phyloP scores from a whole-genome alignment of 768 basidiomycete genomes.

The Kwoniella europaea region DNA sequence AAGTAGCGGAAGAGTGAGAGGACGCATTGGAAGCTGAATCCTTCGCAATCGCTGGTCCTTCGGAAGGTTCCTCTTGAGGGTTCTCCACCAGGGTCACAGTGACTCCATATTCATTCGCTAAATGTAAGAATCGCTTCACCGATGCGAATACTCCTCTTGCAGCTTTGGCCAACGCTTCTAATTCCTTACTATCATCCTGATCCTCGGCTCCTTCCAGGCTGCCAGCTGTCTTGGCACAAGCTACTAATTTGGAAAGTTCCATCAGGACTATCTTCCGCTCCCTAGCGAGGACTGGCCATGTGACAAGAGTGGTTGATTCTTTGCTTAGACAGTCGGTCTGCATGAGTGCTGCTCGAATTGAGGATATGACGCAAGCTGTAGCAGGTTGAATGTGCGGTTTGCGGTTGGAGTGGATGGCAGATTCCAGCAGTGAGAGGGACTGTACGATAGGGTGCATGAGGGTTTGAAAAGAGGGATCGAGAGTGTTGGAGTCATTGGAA shows the following conservation, averaged over 20 bases:
- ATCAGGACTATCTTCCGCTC: constrained; percentile 83
- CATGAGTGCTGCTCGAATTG: constrained; percentile 82
- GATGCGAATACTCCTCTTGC: constrained; percentile 77
- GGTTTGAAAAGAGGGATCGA: constrained; percentile 70
- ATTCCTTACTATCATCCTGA: constrained; percentile 19
- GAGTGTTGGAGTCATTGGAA: constrained; percentile 63
- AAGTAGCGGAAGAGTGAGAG: neutral
- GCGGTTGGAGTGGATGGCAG: constrained; percentile 77
- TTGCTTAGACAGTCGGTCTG: constrained; percentile 82
- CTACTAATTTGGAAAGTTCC: constrained; percentile 77
- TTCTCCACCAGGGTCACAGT: constrained; percentile 42
- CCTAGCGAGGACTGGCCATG: constrained; percentile 69
- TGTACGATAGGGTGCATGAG: constrained; percentile 84
- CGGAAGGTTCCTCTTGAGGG: constrained; percentile 2
- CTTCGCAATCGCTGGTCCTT: neutral
- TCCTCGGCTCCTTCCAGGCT: constrained; percentile 17
- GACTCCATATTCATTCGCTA: constrained; percentile 58
- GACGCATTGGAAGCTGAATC: neutral
- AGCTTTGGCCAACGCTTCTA: constrained; percentile 37
- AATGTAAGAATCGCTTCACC: constrained; percentile 73
- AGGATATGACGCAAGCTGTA: constrained; percentile 91
- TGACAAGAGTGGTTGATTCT: constrained; percentile 74
- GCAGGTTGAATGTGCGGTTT: constrained; percentile 87
- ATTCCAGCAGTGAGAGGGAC: constrained; percentile 81
- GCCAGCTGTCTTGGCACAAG: constrained; percentile 46